phyloP scores from a whole-genome alignment of 257 asterid species.

The Ehretia macrophylla region DNA sequence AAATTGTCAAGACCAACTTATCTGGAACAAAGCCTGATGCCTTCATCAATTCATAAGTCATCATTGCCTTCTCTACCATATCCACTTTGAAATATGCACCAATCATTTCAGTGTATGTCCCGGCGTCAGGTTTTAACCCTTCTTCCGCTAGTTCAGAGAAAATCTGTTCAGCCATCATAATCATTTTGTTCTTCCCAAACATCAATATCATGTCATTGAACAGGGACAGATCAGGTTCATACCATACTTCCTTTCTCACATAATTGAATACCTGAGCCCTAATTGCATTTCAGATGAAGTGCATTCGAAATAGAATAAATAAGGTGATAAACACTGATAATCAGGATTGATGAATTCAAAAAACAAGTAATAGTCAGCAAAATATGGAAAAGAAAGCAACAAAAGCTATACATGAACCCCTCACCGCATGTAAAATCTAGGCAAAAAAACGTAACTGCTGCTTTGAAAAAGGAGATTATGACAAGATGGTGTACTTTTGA shows the following conservation, averaged over 20 bases:
- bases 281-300: constrained; percentile 24
- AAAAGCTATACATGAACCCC: too few species aligned
- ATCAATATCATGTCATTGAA: constrained; percentile 53
- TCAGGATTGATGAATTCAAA: not conserved
- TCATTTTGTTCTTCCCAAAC: constrained; percentile 51
- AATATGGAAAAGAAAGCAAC: not conserved
- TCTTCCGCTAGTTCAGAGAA: constrained; percentile 44
- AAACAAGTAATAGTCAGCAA: not conserved
- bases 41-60: constrained; percentile 56
- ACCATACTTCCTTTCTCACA: constrained; percentile 61
- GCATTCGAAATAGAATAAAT: constrained; percentile 2
- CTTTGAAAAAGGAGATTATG: too few species aligned
- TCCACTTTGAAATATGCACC: constrained; percentile 62
- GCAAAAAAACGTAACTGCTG: too few species aligned
- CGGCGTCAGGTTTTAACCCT: constrained; percentile 53
- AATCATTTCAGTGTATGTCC: constrained; percentile 66
- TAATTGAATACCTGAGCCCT: constrained; percentile 56
- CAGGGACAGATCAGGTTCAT: constrained; percentile 48
- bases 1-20: constrained; percentile 50
- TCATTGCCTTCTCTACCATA: constrained; percentile 57
- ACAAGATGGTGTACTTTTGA: too few species aligned
- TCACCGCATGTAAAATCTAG: too few species aligned
- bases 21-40: constrained; percentile 61
- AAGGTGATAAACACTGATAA: not conserved
- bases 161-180: constrained; percentile 48